Base-by-base conservation (phyloP, 352 stramenopile genomes). In the Phytophthora europaea region DNA sequence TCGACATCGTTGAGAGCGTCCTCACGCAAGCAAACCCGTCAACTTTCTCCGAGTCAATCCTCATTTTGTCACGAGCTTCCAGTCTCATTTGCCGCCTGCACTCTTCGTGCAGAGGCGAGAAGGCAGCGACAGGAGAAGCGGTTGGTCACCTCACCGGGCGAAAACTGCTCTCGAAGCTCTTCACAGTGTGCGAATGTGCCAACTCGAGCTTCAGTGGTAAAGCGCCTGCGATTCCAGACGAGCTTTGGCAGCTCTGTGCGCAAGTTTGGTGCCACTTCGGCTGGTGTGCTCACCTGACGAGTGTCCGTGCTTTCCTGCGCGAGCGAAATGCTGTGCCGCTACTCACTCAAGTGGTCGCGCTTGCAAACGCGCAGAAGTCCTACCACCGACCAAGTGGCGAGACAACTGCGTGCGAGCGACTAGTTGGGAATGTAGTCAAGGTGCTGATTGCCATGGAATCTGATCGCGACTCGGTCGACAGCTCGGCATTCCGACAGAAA, bases 241-340 rank as follows among this genome's bases (percentile, higher is more conserved):
- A 85, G 12, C 28, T 83, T 1, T 92, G 81, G 86, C 88, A 94
- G 20, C 65, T 89, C 4, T 84, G 80, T 54, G 80, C 85, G 0
- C 88, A 94, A 58, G 80, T 94, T 31, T 92, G 85, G 75, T 94
- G 85, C 43, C 86, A 95, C 59, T 65, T 95, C 8, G 88, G 85
- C 22, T 95, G 86, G 86, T 85, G 76, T 15, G 56, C 81, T 4
- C 52, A 82, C 47, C 15, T 83, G 33, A 8, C 55, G 4, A 68
- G 43, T 15, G 75, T 86, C 16, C 75, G 76, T 18, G 45, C 34
- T 15, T 89, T 85, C 58, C 61, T 94, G 15, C 75, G 73, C 4
- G 70, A 84, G 15, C 73, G 79, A 40, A 63, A 78, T 1, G 70
- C 74, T 1, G 18, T 88, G 2, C 58, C 67, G 12, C 52, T 80